Percentiles rank a stretch among this genome's conserved stretches.
These are phyloP conservation scores for Parsonsia alboflavescens DNA, from an alignment of 257 asterid genomes.

Conservation along the genomic window DNA sequence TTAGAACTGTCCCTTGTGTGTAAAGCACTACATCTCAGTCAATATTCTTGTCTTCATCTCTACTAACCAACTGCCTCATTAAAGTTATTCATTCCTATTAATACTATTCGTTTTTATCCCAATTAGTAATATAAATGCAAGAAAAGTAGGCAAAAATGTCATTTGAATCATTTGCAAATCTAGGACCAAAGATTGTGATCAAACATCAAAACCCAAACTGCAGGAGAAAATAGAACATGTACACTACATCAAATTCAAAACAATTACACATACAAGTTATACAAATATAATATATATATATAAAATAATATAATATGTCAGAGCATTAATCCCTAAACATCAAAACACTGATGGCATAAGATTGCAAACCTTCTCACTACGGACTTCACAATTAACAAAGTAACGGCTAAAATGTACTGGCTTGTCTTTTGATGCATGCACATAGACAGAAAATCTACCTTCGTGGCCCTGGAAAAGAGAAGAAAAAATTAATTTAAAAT, in stretches of 20 bases:
- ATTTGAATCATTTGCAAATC: neutral
- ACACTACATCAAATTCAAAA: neutral
- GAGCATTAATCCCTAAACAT: neutral
- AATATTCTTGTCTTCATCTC: neutral
- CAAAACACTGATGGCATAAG: slow-evolving; percentile 4
- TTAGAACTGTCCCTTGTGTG: neutral
- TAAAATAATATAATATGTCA: too few relatives aligned
- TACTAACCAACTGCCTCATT: neutral
- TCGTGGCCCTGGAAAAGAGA: slow-evolving; percentile 73
- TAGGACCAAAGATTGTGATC: neutral
- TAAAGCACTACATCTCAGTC: neutral
- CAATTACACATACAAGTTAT: neutral
- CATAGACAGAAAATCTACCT: slow-evolving; percentile 93
- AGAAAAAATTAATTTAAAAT: neutral
- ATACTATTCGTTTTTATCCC: neutral
- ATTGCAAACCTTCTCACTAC: slow-evolving; percentile 73
- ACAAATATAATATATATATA: neutral
- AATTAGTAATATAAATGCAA: neutral
- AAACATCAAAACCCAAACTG: neutral
- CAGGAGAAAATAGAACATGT: slow-evolving; percentile 2
- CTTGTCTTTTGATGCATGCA: slow-evolving; percentile 89
- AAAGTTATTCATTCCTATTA: neutral
- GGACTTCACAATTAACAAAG: slow-evolving; percentile 86
- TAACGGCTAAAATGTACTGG: slow-evolving; percentile 97
- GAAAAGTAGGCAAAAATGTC: too few relatives aligned